phyloP scores from a whole-genome alignment of 2,329 filamentous ascomycete species.

The Fusarium goolgardi region DNA sequence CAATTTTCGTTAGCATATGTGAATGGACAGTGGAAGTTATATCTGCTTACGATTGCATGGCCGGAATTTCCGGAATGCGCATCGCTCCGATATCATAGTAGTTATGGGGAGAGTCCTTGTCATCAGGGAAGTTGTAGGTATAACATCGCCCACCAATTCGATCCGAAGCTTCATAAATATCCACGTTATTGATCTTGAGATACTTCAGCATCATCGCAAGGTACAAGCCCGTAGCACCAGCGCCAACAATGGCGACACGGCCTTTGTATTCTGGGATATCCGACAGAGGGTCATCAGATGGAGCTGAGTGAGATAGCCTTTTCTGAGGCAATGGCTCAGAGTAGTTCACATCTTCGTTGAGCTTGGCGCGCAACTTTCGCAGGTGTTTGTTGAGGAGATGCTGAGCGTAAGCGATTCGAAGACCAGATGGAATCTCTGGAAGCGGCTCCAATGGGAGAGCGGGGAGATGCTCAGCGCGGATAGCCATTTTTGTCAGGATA shows the following conservation, averaged over 20 bases:
- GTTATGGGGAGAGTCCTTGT: constrained; percentile 16
- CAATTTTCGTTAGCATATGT: rapidly evolving
- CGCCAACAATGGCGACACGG: constrained; percentile 27
- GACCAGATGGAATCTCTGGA: not conserved
- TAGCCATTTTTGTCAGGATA: not conserved
- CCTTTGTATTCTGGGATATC: constrained; percentile 4
- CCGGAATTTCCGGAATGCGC: constrained; percentile 30
- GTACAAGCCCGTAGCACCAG: constrained; percentile 27
- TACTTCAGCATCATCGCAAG: constrained; percentile 35
- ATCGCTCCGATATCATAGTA: constrained; percentile 36
- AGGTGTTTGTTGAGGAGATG: constrained; percentile 7
- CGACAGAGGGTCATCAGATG: not conserved
- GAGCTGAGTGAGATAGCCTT: not conserved
- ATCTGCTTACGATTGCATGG: constrained; percentile 21
- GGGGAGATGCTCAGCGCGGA: constrained; percentile 5
- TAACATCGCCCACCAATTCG: constrained; percentile 21
- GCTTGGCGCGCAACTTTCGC: not conserved
- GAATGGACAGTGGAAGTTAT: rapidly evolving
- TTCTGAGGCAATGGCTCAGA: not conserved
- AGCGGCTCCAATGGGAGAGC: not conserved
- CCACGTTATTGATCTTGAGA: constrained; percentile 19
- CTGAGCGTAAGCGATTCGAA: constrained; percentile 12
- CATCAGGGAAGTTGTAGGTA: constrained; percentile 10
- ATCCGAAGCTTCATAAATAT: constrained; percentile 28
- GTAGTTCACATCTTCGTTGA: not conserved